Conservation (phyloP, 768 basidiomycete species). For the Nidularia pulvinata region DNA sequence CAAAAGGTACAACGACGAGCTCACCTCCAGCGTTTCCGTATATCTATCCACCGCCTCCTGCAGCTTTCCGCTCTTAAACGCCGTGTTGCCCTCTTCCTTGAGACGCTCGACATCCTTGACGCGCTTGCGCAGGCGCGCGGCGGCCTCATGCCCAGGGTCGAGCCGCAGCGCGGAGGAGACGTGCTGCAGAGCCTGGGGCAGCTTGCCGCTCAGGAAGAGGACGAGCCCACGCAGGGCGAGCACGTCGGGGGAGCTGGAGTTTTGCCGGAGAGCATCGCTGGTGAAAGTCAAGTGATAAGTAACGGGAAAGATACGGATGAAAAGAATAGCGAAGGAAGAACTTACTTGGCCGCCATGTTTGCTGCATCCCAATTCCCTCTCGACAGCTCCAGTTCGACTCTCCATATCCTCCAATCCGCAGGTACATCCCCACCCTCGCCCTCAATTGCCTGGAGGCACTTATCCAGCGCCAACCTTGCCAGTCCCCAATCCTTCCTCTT, state of each 20-base stretch:
- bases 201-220: conserved; percentile 70
- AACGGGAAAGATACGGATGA: background rate
- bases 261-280: conserved; percentile 76
- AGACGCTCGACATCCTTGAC: conserved; percentile 79
- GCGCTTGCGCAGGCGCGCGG: conserved; percentile 70
- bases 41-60: conserved; percentile 71
- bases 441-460: conserved; percentile 71
- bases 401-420: conserved; percentile 79
- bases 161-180: conserved; percentile 68
- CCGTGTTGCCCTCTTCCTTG: conserved; percentile 83
- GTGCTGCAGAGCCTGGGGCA: conserved; percentile 74
- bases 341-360: conserved; percentile 71
- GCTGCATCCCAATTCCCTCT: conserved; percentile 77
- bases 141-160: conserved; percentile 76
- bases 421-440: conserved; percentile 78
- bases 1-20: conserved; percentile 8
- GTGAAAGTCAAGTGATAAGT: background rate
- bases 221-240: conserved; percentile 79
- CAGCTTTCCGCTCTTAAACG: conserved; percentile 64
- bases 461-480: conserved; percentile 79
- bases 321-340: conserved; percentile 7
- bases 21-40: conserved; percentile 67
- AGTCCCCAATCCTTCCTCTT: conserved; percentile 71
- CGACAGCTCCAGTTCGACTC: conserved; percentile 75
- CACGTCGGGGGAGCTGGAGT: conserved; percentile 77